These are phyloP conservation scores for Saccharomycopsis microspora DNA, from an alignment of 805 yeast genomes.

Conservation along the genomic window DNA sequence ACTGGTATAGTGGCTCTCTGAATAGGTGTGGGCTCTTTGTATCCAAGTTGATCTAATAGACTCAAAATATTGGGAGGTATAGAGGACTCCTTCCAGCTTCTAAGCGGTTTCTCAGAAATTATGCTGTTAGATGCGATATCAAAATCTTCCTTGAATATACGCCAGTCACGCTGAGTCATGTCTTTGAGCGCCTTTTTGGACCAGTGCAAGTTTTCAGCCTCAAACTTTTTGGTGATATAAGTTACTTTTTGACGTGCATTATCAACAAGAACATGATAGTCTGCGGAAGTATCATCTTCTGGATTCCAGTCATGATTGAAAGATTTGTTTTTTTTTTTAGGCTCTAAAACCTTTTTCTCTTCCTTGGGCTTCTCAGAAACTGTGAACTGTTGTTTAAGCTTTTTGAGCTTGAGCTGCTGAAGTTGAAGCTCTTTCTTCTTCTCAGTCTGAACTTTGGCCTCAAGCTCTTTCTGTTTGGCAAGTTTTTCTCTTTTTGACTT, in stretches of 20 bases:
- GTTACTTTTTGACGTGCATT: conserved; percentile 6
- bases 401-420: conserved; percentile 7
- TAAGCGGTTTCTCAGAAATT: conserved; percentile 39
- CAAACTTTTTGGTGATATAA: not conserved
- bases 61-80: conserved; percentile 33
- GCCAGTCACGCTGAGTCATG: conserved; percentile 85
- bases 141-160: conserved; percentile 71
- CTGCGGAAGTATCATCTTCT: conserved; percentile 51
- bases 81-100: conserved; percentile 60
- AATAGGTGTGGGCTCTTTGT: conserved; percentile 72
- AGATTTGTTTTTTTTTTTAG: conserved; percentile 21
- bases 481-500: conserved; percentile 14
- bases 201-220: conserved; percentile 40
- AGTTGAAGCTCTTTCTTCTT: conserved; percentile 7
- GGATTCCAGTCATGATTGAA: conserved; percentile 63
- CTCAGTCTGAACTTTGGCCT: not conserved
- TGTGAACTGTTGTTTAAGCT: not conserved
- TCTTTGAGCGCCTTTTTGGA: conserved; percentile 44
- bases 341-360: no score
- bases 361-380: no score
- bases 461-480: conserved; percentile 3
- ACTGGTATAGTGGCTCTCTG: conserved; percentile 84
- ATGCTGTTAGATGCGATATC: conserved; percentile 46
- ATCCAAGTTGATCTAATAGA: conserved; percentile 30
- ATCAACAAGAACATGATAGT: conserved; percentile 27